Evolutionary conservation across 139 green algal species (phyloP).

Genomic region (Coccomyxa sp.): DNA sequence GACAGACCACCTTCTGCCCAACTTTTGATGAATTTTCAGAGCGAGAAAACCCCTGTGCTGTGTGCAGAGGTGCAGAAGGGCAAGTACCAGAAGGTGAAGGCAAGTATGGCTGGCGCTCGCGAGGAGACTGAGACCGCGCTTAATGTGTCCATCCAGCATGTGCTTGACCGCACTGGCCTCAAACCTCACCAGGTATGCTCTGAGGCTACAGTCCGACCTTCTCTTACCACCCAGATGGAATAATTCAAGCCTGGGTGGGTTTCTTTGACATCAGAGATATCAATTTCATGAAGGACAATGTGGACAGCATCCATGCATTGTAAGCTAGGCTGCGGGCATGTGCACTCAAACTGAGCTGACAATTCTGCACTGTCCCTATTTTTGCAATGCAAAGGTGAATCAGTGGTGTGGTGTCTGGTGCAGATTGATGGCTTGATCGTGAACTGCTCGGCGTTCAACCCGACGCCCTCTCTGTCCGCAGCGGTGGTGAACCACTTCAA

Average conservation of each 20-base stretch:
- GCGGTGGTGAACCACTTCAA: constrained; percentile 44
- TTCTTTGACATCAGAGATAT: not conserved
- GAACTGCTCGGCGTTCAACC: constrained; percentile 87
- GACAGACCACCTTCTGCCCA: not conserved
- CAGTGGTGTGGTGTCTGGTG: constrained; percentile 47
- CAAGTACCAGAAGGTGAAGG: not conserved
- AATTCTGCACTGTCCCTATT: not conserved
- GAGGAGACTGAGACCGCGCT: constrained; percentile 15
- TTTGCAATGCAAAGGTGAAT: not conserved
- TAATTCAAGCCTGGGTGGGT: not conserved
- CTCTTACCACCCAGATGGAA: not conserved
- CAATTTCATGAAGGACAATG: not conserved
- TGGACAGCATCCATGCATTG: not conserved
- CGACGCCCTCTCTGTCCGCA: constrained; percentile 70
- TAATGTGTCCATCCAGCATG: constrained; percentile 1
- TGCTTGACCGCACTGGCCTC: constrained; percentile 24
- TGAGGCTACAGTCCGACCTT: not conserved
- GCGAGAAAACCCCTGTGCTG: not conserved
- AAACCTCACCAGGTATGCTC: not conserved
- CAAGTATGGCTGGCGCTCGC: not conserved
- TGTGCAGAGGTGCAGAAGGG: not conserved
- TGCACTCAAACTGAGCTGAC: not conserved
- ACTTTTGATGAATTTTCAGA: not conserved
- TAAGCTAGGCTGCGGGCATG: not conserved
- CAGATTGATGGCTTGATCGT: constrained; percentile 77